phyloP scores from a whole-genome alignment of 306 rosid genomes.

The Psophocarpus tetragonolobus region DNA sequence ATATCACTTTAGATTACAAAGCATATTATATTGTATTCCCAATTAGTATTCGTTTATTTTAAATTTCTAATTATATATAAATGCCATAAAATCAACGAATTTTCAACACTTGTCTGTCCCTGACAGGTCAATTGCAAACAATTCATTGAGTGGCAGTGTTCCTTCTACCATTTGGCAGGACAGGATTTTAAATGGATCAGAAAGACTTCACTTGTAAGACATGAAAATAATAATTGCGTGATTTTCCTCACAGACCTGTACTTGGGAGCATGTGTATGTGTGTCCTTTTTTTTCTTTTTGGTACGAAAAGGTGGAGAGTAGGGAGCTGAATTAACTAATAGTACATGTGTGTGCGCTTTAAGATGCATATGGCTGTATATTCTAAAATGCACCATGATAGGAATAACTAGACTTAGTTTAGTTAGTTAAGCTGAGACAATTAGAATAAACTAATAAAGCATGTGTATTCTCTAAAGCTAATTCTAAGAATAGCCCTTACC shows the following conservation, averaged over 20 bases:
- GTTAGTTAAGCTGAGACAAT: background rate
- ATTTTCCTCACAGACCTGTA: background rate
- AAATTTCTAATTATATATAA: background rate
- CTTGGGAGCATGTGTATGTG: background rate
- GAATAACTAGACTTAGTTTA: background rate
- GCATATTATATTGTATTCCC: background rate
- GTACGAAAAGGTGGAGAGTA: background rate
- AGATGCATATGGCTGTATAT: background rate
- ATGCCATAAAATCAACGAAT: conserved; percentile 3
- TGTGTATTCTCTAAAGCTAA: too few relatives aligned
- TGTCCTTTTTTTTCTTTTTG: background rate
- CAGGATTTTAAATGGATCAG: conserved; percentile 43
- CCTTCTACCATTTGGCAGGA: conserved; percentile 73
- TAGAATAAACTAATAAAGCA: background rate
- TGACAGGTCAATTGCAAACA: conserved; percentile 83
- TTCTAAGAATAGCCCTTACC: background rate
- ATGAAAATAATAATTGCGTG: conserved; percentile 2
- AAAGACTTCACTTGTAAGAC: conserved; percentile 63
- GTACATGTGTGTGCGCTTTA: background rate
- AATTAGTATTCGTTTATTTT: background rate
- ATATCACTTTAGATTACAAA: background rate
- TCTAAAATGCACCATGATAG: background rate
- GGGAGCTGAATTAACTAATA: background rate
- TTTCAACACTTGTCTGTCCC: conserved; percentile 4
- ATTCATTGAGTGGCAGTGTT: conserved; percentile 63